A percentile compares a stretch with the other conserved stretches of the same genome.
These are phyloP conservation scores for Pleurotus sapidus DNA, from an alignment of 768 basidiomycete genomes.

Conservation along the genomic window DNA sequence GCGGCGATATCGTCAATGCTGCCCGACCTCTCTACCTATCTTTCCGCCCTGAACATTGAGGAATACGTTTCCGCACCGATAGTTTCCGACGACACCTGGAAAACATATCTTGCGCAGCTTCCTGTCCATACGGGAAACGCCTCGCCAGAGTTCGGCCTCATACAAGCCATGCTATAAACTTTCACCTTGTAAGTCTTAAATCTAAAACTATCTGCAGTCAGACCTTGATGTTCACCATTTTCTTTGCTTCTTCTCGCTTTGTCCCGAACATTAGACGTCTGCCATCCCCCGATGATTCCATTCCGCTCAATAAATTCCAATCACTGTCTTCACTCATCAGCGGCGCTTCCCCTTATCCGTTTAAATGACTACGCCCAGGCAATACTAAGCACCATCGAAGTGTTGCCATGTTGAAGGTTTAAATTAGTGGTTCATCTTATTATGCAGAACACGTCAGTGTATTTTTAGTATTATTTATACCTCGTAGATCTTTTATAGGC, in stretches of 20 bases:
- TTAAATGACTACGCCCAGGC: too few relatives aligned
- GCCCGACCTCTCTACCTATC: conserved; percentile 36
- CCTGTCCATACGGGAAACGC: conserved; percentile 43
- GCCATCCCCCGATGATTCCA: too few relatives aligned
- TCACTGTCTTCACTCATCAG: too few relatives aligned
- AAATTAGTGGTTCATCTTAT: background rate
- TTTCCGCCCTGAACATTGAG: conserved; percentile 43
- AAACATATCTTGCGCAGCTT: conserved; percentile 36
- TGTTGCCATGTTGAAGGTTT: too few relatives aligned
- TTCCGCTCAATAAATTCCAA: too few relatives aligned
- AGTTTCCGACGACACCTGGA: conserved; percentile 48
- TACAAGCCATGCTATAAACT: conserved; percentile 41
- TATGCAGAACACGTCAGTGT: background rate
- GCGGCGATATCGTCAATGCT: conserved; percentile 40
- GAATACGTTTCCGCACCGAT: conserved; percentile 53
- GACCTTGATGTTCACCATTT: too few relatives aligned
- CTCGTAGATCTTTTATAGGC: background rate
- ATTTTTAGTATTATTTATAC: background rate
- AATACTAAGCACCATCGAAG: too few relatives aligned
- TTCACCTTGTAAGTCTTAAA: background rate
- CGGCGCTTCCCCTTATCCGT: too few relatives aligned
- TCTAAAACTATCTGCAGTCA: background rate
- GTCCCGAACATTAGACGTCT: too few relatives aligned
- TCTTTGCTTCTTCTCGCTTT: too few relatives aligned
- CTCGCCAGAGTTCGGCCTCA: conserved; percentile 28